Evolutionary conservation across 139 green algal genomes (phyloP), one percentile per base, ranked within the genome.

Genomic region (Zygnema circumcarinatum): DNA sequence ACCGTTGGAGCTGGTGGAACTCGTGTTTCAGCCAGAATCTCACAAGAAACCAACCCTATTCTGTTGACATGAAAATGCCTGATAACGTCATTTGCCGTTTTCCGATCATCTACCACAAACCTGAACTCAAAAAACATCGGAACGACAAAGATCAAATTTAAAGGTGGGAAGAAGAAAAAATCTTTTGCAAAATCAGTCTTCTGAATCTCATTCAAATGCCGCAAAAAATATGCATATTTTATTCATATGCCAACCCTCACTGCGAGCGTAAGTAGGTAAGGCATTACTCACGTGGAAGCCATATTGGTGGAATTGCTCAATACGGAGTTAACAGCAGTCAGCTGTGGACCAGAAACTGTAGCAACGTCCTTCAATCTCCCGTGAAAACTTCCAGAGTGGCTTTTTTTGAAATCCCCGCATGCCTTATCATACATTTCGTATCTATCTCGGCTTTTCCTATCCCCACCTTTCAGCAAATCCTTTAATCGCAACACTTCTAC

Each of bases 361-460:
- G 74, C 74, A 47, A 81, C n/a, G 39, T 81, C 74, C n/a, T 52
- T 68, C 31, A 81, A 31, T 52, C 74, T 47, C 32, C 74, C 74
- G 39, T 52, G 33, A 47, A 81, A 52, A 47, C 3, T 67, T n/a
- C 32, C 31, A 1, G 74, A 31, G n/a, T 68, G 74, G 33, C 39
- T 81, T 52, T 52, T 81, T 52, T 33, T 54, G 2, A 81, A 38
- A 32, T 52, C 74, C 32, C 32, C n/a, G 0, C n/a, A 29, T 68
- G 74, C 74, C 74, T 32, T 81, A 31, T 81, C 74, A 67, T 81
- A 81, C n/a, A 32, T 31, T 31, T 81, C 32, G 32, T 81, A 81
- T 31, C 74, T 47, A 31, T 52, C 74, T 3, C 32, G n/a, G 2
- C 31, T 81, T 31, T 11, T 32, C 32, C 32, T 81, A 47, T 52